Conservation (phyloP, 306 rosid genomes). For the Lathyrus sativus region DNA sequence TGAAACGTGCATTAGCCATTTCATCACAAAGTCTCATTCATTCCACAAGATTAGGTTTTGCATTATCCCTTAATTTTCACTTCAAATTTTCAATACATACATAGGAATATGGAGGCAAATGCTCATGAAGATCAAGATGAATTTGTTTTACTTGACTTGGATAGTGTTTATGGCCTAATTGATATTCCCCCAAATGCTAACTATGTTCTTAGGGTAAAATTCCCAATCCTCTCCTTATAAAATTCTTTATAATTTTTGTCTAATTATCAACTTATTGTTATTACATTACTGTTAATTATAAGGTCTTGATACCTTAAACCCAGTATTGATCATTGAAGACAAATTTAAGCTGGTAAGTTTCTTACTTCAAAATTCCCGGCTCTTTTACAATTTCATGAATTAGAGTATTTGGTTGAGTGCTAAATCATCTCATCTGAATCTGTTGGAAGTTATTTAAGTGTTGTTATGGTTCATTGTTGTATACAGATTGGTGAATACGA, state of each 20-base stretch:
- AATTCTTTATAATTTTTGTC: neutral
- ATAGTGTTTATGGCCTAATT: slow-evolving; percentile 51
- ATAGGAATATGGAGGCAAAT: slow-evolving; percentile 55
- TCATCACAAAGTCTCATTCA: neutral
- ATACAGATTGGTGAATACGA: slow-evolving; percentile 81
- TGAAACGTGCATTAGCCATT: no score
- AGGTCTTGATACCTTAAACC: slow-evolving; percentile 82
- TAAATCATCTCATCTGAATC: slow-evolving; percentile 23
- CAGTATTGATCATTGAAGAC: slow-evolving; percentile 63
- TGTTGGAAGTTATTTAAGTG: slow-evolving; percentile 23
- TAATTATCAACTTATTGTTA: neutral
- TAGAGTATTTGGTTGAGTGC: no score
- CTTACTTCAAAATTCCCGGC: slow-evolving; percentile 12
- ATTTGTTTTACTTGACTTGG: slow-evolving; percentile 70
- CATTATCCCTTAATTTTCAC: neutral
- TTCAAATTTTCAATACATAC: neutral
- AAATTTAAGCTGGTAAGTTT: slow-evolving; percentile 68
- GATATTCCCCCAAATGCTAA: slow-evolving; percentile 70
- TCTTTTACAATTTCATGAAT: slow-evolving; percentile 9
- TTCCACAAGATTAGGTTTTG: neutral
- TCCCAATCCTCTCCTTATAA: neutral
- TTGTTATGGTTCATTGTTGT: slow-evolving; percentile 19
- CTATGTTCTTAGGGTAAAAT: slow-evolving; percentile 68
- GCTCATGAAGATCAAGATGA: slow-evolving; percentile 57
- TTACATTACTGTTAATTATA: slow-evolving; percentile 35